phyloP scores from a whole-genome alignment of 2,329 filamentous ascomycete genomes.

The Aspergillus hiratsukae region DNA sequence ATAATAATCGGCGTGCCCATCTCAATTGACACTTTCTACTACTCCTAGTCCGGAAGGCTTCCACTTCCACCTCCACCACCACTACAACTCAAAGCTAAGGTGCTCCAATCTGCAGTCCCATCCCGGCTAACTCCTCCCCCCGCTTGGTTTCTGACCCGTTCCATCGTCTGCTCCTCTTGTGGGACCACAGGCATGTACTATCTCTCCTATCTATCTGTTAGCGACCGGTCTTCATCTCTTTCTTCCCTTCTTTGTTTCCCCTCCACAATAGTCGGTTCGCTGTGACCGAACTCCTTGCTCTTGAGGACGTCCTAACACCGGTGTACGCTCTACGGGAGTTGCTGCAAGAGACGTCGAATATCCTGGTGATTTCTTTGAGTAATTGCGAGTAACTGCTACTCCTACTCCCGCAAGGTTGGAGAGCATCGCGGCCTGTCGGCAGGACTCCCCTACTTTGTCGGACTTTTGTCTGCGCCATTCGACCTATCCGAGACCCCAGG shows the following conservation, averaged over 20 bases:
- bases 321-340: not conserved
- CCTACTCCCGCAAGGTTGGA: not conserved
- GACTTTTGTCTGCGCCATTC: not conserved
- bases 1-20: not conserved
- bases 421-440: not conserved
- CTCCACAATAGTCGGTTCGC: constrained; percentile 1
- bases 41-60: not conserved
- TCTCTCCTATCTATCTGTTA: constrained; percentile 6
- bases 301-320: not conserved
- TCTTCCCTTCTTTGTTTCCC: constrained; percentile 3
- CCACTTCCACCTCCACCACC: not conserved
- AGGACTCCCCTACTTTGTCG: not conserved
- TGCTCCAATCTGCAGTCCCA: not conserved
- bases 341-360: not conserved
- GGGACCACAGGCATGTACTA: constrained; percentile 19
- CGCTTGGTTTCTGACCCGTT: constrained; percentile 1
- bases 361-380: not conserved
- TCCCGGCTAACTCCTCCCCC: constrained; percentile 1
- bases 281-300: not conserved
- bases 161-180: constrained; percentile 8
- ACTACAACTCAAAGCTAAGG: not conserved
- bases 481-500: not conserved
- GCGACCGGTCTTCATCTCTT: not conserved
- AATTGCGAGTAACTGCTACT: not conserved
- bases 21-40: not conserved